Base-by-base conservation (phyloP, 768 basidiomycete genomes). In the Clavulina sp. region DNA sequence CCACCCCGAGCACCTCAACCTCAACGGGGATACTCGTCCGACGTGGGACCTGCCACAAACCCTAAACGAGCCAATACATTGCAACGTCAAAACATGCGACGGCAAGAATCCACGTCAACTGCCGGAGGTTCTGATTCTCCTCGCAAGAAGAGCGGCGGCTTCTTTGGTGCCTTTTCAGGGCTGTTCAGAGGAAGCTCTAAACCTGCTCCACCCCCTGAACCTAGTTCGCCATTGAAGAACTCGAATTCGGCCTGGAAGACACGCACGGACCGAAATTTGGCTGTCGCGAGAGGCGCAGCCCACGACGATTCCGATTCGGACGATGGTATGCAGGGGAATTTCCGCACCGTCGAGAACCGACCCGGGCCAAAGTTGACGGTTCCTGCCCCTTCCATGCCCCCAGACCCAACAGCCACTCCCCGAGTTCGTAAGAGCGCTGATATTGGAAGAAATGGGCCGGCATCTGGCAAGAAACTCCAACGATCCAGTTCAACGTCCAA, bases 1-100 rank as follows among this genome's bases (percentile, higher is more conserved):
- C 73, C 77, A 0, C 72, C 77, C 2, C 77, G 78, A 53, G 65
- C 73, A 30, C 71, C 75, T 46, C 43, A 46, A 9, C 9, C n/a
- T n/a, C 51, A 52, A 5, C 23, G 33, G 28, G n/a, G n/a, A 6
- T 30, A 52, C 26, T 34, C 26, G 21, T 51, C 26, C n/a, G 41
- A 48, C 47, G 60, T 65, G 2, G 2, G 51, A 29, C 44, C 34
- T 32, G 26, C 43, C 43, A 16, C 43, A n/a, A n/a, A n/a, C n/a
- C n/a, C n/a, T n/a, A n/a, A n/a, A n/a, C n/a, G n/a, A n/a, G n/a
- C 28, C 13, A 33, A 33, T 29, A 30, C 43, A 26, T 9, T 16
- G 9, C 31, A 13, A 29, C 48, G 48, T 30, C 48, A 26, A 16
- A 30, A 29, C 48, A 30, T 16, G 28, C 26, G 9, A 7, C 29